Conservation (phyloP, 345 rosid species). For the Hirschfeldia incana region DNA sequence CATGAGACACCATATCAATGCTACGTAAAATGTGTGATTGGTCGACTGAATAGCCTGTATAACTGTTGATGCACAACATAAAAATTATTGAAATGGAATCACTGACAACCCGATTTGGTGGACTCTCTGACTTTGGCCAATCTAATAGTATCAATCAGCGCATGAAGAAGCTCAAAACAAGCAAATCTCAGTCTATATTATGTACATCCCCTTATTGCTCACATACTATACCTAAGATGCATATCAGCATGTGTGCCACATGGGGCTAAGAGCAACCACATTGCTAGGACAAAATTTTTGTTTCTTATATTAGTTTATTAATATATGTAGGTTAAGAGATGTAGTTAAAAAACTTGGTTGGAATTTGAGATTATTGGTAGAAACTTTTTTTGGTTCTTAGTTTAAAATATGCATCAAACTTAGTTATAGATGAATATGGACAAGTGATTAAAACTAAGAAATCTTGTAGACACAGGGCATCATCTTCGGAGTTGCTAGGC, state of each 20-base stretch:
- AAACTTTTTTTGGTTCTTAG: no score
- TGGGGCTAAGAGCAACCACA: not conserved
- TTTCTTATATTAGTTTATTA: no score
- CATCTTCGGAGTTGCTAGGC: no score
- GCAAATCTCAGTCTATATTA: constrained; percentile 2
- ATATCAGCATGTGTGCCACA: constrained; percentile 5
- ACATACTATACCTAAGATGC: not conserved
- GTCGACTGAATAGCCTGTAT: not conserved
- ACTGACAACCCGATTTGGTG: constrained; percentile 23
- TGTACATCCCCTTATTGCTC: not conserved
- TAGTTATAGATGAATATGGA: no score
- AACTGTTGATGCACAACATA: not conserved
- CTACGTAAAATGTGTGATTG: not conserved
- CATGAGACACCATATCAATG: not conserved
- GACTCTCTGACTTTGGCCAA: constrained; percentile 18
- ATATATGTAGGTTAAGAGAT: no score
- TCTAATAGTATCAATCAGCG: not conserved
- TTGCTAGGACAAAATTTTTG: no score
- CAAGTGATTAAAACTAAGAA: no score
- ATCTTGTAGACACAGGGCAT: no score
- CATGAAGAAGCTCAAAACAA: constrained; percentile 15
- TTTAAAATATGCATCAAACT: no score
- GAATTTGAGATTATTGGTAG: no score
- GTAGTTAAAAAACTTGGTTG: no score
- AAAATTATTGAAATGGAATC: constrained; percentile 6